Evolutionary conservation across 495 filamentous ascomycete species (phyloP).

Genomic region (Lasiosphaeriaceae sp.): DNA sequence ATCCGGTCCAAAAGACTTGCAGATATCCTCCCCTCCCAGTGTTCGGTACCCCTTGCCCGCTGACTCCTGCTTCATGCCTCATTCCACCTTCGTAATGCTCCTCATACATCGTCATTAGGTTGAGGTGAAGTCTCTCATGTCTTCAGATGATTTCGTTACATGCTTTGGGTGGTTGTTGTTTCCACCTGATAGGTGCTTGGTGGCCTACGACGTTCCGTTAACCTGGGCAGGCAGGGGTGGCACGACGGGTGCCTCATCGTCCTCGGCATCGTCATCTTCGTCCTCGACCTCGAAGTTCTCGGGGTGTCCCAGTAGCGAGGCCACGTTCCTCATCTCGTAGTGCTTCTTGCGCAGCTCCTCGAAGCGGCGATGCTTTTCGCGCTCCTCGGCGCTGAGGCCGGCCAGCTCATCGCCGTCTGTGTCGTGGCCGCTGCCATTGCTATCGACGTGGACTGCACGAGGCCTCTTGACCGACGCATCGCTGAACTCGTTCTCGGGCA

Average conservation of each 20-base stretch:
- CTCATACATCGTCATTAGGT: no score
- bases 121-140: neutral
- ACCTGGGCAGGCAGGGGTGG: slow-evolving; percentile 25
- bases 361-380: slow-evolving; percentile 85
- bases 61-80: no score
- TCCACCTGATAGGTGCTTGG: neutral
- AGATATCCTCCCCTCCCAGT: neutral
- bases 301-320: slow-evolving; percentile 72
- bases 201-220: slow-evolving; percentile 20
- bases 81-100: no score
- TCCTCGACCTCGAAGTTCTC: slow-evolving; percentile 44
- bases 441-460: slow-evolving; percentile 65
- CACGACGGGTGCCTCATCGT: slow-evolving; percentile 26
- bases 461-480: slow-evolving; percentile 31
- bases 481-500: slow-evolving; percentile 42
- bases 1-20: neutral
- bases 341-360: slow-evolving; percentile 89
- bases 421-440: slow-evolving; percentile 51
- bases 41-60: neutral
- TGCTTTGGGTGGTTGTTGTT: neutral
- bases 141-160: neutral
- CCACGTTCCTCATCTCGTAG: slow-evolving; percentile 98
- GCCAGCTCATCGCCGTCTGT: slow-evolving; percentile 53
- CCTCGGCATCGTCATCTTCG: slow-evolving; percentile 19
- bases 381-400: slow-evolving; percentile 69